Evolutionary conservation across 2,329 filamentous ascomycete species (phyloP), one percentile per base, ranked within the genome.

Genomic region (Nemania sp.): DNA sequence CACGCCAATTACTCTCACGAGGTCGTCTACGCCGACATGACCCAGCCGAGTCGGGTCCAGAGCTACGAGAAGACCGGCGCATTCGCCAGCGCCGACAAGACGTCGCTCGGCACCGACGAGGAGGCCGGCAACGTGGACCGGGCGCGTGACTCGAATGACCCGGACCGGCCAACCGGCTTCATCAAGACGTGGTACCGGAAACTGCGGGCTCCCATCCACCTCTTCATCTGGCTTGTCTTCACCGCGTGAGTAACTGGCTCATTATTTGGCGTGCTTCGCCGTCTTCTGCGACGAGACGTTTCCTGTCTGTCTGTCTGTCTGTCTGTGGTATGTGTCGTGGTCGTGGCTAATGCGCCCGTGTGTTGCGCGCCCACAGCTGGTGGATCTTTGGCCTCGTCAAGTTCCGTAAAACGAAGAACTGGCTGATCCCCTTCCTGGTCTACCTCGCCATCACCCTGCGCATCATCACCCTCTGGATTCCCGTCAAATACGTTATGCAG

Each of bases 361-460:
- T 29, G 17, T 51, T 65, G 56, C 34, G 62, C 51, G 62, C 29
- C 32, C 42, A 57, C 37, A 77, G 75, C 52, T 78, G 76, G 76
- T 78, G 75, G 75, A 73, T 76, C 20, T 74, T 69, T 48, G 75
- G 76, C 35, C 70, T 78, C 32, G 80, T 92, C 60, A 79, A 91
- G 54, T 91, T 94, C 73, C 86, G 86, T 60, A 68, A 88, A 60
- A 81, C 81, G 68, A 81, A 83, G 76, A 91, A 91, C 71, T 96
- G 92, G 92, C 76, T 96, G 58, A 85, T 93, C 51, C 92, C 92
- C 0, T 95, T 96, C 76, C 81, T 96, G 52, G 73, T 97, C 48
- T 96, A 89, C 81, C 84, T 96, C 47, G 82, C 80, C 66, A 87
- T 96, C 68, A 86, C 84, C 11, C 79, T 95, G 52, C 89, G 92